phyloP scores from a whole-genome alignment of 108 stramenopile species.

The Skeletonema marinoi region DNA sequence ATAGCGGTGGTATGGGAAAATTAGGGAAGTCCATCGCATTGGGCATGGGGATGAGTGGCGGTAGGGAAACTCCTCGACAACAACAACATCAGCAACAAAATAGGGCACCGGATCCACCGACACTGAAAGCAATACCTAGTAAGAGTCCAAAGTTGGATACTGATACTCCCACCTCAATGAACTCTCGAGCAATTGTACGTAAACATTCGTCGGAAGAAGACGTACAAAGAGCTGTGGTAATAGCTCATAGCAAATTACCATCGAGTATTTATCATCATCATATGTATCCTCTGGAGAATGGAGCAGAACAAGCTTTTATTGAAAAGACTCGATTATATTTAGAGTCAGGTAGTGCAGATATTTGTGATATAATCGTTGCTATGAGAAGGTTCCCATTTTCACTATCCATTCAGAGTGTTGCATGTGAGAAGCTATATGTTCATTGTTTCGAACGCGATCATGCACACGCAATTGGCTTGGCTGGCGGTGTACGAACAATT shows the following conservation, averaged over 20 bases:
- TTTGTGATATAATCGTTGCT: constrained; percentile 33
- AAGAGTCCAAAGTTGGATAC: neutral
- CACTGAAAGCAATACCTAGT: neutral
- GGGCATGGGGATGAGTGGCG: constrained; percentile 35
- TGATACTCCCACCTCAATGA: neutral
- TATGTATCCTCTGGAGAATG: constrained; percentile 25
- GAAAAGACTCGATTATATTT: constrained; percentile 40
- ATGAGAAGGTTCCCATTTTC: constrained; percentile 51
- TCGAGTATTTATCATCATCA: constrained; percentile 47
- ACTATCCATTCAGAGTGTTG: constrained; percentile 24
- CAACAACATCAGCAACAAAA: constrained; percentile 1
- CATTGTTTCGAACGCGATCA: constrained; percentile 43
- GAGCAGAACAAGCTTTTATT: constrained; percentile 22
- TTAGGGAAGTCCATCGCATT: constrained; percentile 20
- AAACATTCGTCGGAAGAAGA: constrained; percentile 7
- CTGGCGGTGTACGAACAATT: constrained; percentile 45
- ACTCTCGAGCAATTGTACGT: neutral
- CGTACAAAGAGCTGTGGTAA: constrained; percentile 5
- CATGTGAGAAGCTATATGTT: constrained; percentile 42
- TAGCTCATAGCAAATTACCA: constrained; percentile 39
- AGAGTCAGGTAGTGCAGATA: constrained; percentile 42
- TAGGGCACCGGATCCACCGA: neutral
- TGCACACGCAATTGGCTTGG: constrained; percentile 40
- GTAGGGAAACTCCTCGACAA: neutral
- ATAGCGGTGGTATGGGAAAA: neutral